A percentile compares a stretch with the other conserved stretches of the same genome.
Conservation (phyloP, 768 basidiomycete genomes). For the Filobasidium wieringae region DNA sequence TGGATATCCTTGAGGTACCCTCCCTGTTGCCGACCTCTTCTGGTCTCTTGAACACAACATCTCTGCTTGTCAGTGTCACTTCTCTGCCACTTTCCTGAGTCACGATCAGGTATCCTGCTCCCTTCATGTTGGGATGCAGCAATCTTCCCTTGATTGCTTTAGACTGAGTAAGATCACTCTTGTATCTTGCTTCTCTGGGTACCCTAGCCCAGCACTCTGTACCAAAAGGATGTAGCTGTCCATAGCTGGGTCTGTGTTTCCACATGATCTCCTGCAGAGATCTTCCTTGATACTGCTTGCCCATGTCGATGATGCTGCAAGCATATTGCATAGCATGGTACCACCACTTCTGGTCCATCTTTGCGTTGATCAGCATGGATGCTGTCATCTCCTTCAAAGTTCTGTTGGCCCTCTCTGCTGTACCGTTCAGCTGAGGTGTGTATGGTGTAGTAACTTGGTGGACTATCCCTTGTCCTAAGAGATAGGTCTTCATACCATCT, state of each 20-base stretch:
- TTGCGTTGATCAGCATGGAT: conserved; percentile 8
- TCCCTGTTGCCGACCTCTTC: too few relatives aligned
- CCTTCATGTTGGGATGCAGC: neutral
- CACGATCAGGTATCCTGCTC: neutral
- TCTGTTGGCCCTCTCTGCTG: conserved; percentile 15
- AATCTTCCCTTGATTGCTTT: conserved; percentile 7
- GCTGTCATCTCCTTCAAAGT: conserved; percentile 18
- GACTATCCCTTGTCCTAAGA: neutral
- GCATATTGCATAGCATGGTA: conserved; percentile 1
- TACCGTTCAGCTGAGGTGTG: conserved; percentile 12
- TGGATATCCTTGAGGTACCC: too few relatives aligned
- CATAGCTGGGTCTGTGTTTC: conserved; percentile 3
- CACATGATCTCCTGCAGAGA: neutral
- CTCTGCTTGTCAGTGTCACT: conserved; percentile 18
- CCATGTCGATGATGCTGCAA: neutral
- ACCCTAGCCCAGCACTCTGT: conserved; percentile 3
- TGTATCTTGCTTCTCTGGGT: conserved; percentile 7
- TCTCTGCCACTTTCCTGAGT: neutral
- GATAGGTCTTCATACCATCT: neutral
- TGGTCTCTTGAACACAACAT: conserved; percentile 42
- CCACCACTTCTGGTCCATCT: conserved; percentile 6
- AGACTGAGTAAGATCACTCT: conserved; percentile 7
- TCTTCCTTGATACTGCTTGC: conserved; percentile 3
- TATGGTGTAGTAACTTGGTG: conserved; percentile 11
- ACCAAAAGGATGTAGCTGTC: conserved; percentile 5